Base-by-base conservation (phyloP, 441 rosid species). In the Adansonia grandidieri region DNA sequence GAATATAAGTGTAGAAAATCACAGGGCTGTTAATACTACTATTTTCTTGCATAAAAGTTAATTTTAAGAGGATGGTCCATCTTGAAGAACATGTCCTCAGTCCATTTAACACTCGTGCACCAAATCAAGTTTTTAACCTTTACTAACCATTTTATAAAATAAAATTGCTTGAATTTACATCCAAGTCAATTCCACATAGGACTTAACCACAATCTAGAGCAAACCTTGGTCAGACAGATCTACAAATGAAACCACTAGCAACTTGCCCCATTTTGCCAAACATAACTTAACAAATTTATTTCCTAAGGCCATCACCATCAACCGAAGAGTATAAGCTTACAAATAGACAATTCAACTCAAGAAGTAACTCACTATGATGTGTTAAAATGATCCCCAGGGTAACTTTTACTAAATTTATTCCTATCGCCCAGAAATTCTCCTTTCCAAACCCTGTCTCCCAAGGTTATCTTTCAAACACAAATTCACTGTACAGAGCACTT, bases 311-410 rank as follows among this genome's bases (percentile, higher is more conserved):
- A 70, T 50, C 14, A 22, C 2, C 42, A 20, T 48, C 57, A 5
- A 48, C 5, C 22, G 13, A 57, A 40, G 68, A 37, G 44, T 14
- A 48, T 24, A 24, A 70, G 73, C 42, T 13, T 24, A 24, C 1
- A 5, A 14, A 70, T 7, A 70, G 60, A n/a, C 22, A 50, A 50
- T 47, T 7, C 60, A 50, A 24, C 48, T 4, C 53, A 42, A 14
- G 57, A 69, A 48, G 44, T 24, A 50, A 70, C 74, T 24, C 60
- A 22, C 20, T 70, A 22, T 70, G 73, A 48, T 47, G 73, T 40
- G 48, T 11, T 19, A 20, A 69, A 69, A 48, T 70, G 1, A 14
- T 24, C 7, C n/a, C 6, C 24, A 14, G 2, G 20, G 58, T 48
- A 20, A 50, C 54, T 53, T 50, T 50, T 50, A 70, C 40, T 69